Evolutionary conservation across 345 rosid genomes (phyloP).

Genomic region (Conringia planisiliqua): DNA sequence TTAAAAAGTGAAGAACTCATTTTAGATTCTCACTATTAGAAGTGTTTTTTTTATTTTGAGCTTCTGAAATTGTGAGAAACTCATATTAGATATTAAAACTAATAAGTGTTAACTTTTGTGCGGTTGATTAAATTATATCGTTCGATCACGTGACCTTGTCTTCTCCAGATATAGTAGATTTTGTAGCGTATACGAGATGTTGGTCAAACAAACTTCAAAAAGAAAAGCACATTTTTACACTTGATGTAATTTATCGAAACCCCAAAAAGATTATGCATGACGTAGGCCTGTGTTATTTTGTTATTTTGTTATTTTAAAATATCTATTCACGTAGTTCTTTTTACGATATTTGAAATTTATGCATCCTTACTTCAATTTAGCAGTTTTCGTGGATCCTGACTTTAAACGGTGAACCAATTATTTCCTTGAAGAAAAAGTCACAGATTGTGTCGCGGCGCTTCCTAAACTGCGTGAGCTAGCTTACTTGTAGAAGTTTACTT

Average conservation of each 20-base stretch:
- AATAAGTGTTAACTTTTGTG: not conserved
- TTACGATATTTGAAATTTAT: not conserved
- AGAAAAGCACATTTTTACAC: not conserved
- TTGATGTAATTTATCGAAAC: not conserved
- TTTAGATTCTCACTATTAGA: too few relatives aligned
- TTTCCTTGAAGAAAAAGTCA: not conserved
- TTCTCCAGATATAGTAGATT: not conserved
- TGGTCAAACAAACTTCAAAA: conserved; percentile 1
- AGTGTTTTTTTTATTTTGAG: too few relatives aligned
- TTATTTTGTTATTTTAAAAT: not conserved
- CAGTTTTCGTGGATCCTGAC: conserved; percentile 6
- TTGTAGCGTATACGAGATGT: not conserved
- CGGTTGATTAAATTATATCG: not conserved
- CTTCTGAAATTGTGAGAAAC: too few relatives aligned
- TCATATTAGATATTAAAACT: too few relatives aligned
- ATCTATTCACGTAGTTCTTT: not conserved
- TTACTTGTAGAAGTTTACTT: not conserved
- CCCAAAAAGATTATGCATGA: not conserved
- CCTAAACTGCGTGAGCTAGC: not conserved
- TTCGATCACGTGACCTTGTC: not conserved
- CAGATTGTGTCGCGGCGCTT: not conserved
- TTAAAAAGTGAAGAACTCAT: too few relatives aligned
- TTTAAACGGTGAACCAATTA: not conserved
- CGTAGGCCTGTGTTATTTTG: not conserved
- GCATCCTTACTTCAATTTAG: not conserved